Evolutionary conservation across 768 basidiomycete genomes (phyloP).

Genomic region (Mycena albidolilacea): DNA sequence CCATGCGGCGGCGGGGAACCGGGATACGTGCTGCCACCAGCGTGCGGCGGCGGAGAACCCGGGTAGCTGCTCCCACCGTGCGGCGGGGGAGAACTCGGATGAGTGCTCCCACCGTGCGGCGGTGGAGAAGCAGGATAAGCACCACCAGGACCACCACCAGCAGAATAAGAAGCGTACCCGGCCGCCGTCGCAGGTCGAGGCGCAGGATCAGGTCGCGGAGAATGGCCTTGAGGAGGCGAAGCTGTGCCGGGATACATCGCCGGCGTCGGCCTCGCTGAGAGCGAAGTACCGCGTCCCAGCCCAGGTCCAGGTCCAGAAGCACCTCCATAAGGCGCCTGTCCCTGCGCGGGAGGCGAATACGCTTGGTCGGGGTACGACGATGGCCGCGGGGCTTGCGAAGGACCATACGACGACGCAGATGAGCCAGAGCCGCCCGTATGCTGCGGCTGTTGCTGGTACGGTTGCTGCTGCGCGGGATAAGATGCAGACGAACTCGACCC

Average conservation of each 20-base stretch:
- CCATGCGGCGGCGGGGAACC: conserved; percentile 28
- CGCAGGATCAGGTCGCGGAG: conserved; percentile 29
- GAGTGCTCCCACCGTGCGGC: conserved; percentile 1
- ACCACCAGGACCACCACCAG: background rate
- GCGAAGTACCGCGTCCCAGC: conserved; percentile 24
- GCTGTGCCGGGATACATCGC: conserved; percentile 18
- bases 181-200: conserved; percentile 28
- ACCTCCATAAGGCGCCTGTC: background rate
- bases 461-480: conserved; percentile 39
- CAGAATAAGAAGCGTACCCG: conserved; percentile 27
- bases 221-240: conserved; percentile 21
- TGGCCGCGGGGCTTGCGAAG: conserved; percentile 28
- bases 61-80: too few relatives aligned
- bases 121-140: conserved; percentile 24
- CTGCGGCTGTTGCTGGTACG: conserved; percentile 39
- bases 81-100: too few relatives aligned
- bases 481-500: conserved; percentile 21
- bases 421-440: conserved; percentile 23
- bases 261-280: conserved; percentile 19
- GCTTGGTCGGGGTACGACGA: conserved; percentile 32
- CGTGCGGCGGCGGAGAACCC: too few relatives aligned
- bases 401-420: conserved; percentile 28
- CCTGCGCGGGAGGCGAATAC: conserved; percentile 25
- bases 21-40: background rate
- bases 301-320: conserved; percentile 19